A percentile compares a stretch with the other conserved stretches of the same genome.
Evolutionary conservation across 2,329 filamentous ascomycete genomes (phyloP).

Genomic region (Lecanicillium sp.): DNA sequence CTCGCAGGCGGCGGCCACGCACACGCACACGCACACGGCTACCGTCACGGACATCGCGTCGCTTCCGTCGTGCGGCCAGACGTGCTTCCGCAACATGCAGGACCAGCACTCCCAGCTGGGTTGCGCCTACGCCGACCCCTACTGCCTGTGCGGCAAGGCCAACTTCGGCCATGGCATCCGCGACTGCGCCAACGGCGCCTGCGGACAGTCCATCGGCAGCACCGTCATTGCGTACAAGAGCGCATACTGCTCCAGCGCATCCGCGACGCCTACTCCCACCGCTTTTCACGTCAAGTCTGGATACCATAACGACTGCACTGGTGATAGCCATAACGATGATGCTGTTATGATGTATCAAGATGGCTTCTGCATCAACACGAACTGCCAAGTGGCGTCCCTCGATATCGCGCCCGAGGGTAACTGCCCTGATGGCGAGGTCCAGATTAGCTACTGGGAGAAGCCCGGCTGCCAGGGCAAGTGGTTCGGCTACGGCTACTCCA

Average conservation of each 20-base stretch:
- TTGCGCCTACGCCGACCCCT: slow-evolving; percentile 5
- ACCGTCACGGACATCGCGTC: neutral
- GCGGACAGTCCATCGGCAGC: slow-evolving; percentile 5
- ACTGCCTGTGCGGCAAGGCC: slow-evolving; percentile 10
- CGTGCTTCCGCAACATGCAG: slow-evolving; percentile 4
- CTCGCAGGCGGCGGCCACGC: too few species aligned
- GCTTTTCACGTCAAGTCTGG: slow-evolving; percentile 1
- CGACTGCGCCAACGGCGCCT: slow-evolving; percentile 10
- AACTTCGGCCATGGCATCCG: slow-evolving; percentile 11
- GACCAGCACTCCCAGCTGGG: slow-evolving; percentile 7
- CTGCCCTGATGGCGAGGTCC: slow-evolving; percentile 5
- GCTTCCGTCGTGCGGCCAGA: neutral
- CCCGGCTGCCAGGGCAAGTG: slow-evolving; percentile 2
- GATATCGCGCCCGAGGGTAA: neutral
- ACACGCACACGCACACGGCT: neutral
- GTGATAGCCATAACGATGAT: slow-evolving; percentile 4
- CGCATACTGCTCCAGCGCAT: slow-evolving; percentile 6
- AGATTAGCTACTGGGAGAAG: slow-evolving; percentile 6
- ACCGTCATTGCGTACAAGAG: slow-evolving; percentile 9
- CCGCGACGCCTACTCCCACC: slow-evolving; percentile 2
- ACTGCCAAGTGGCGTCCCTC: slow-evolving; percentile 6
- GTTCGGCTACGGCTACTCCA: slow-evolving; percentile 5
- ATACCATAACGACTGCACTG: slow-evolving; percentile 5
- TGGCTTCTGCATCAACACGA: slow-evolving; percentile 5
- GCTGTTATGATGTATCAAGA: neutral